Percentiles rank a stretch among this genome's conserved stretches.
These are phyloP conservation scores for Aspergillus bombycis DNA, from an alignment of 2,329 filamentous ascomycete species.

Conservation along the genomic window DNA sequence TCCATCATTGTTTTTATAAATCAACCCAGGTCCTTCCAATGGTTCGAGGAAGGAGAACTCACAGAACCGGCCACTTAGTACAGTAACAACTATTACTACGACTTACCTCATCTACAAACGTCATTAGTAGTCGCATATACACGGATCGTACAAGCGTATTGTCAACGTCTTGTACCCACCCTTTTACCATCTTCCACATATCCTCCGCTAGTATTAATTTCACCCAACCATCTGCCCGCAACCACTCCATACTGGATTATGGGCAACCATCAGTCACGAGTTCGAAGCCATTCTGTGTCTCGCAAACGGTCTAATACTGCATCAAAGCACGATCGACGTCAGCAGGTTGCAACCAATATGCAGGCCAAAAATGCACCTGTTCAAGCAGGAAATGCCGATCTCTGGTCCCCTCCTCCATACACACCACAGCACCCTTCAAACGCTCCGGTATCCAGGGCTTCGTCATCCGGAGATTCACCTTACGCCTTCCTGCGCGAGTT, in stretches of 20 bases:
- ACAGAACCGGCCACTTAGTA: neutral
- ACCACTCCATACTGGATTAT: neutral
- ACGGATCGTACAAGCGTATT: neutral
- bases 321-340: neutral
- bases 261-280: constrained; percentile 12
- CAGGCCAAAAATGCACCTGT: constrained; percentile 1
- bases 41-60: neutral
- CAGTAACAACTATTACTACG: neutral
- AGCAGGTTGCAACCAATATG: neutral
- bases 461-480: constrained; percentile 57
- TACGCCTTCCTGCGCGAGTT: constrained; percentile 78
- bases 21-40: neutral
- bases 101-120: neutral
- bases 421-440: constrained; percentile 23
- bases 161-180: neutral
- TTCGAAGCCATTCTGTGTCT: neutral
- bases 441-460: constrained; percentile 26
- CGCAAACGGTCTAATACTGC: no score
- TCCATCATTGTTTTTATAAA: neutral
- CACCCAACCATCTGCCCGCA: neutral
- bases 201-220: neutral
- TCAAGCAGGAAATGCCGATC: neutral
- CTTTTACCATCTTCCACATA: neutral
- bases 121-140: neutral
- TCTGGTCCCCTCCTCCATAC: constrained; percentile 27